A percentile compares a stretch with the other conserved stretches of the same genome.
Evolutionary conservation across 1,284 basidiomycete species (phyloP).

Genomic region (Microbotryomycetes sp.): DNA sequence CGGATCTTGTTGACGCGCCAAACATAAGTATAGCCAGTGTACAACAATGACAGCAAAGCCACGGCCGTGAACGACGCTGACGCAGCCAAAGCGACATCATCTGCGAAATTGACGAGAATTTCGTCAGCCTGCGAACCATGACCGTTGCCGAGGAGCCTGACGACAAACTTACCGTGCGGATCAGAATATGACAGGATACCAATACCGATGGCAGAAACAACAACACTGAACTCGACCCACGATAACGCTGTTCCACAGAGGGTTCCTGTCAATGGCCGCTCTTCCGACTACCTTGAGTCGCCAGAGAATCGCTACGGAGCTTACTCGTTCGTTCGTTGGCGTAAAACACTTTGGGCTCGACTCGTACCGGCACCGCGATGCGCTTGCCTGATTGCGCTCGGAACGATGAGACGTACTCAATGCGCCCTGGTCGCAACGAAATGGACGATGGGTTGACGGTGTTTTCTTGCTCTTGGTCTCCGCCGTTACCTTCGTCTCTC

Average conservation of each 20-base stretch:
- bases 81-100: constrained; percentile 43
- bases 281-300: constrained; percentile 1
- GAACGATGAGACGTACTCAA: constrained; percentile 63
- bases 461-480: constrained; percentile 10
- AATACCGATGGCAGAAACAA: constrained; percentile 82
- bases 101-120: constrained; percentile 11
- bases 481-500: constrained; percentile 22
- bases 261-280: constrained; percentile 3
- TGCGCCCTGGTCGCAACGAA: constrained; percentile 18
- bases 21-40: constrained; percentile 81
- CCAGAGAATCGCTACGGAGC: constrained; percentile 15
- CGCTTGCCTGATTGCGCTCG: constrained; percentile 77
- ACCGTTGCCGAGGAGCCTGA: constrained; percentile 73
- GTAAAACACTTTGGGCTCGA: constrained; percentile 98
- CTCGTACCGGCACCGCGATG: constrained; percentile 83
- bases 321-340: constrained; percentile 74
- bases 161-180: constrained; percentile 36
- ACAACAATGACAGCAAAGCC: constrained; percentile 82
- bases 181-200: constrained; percentile 50
- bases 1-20: constrained; percentile 72
- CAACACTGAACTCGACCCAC: constrained; percentile 87
- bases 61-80: constrained; percentile 81
- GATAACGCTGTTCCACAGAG: constrained; percentile 31
- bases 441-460: constrained; percentile 16
- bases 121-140: background rate